Percentiles rank a stretch among this genome's conserved stretches.
Evolutionary conservation across 2,329 filamentous ascomycete species (phyloP).

Genomic region (Alternaria sp.): DNA sequence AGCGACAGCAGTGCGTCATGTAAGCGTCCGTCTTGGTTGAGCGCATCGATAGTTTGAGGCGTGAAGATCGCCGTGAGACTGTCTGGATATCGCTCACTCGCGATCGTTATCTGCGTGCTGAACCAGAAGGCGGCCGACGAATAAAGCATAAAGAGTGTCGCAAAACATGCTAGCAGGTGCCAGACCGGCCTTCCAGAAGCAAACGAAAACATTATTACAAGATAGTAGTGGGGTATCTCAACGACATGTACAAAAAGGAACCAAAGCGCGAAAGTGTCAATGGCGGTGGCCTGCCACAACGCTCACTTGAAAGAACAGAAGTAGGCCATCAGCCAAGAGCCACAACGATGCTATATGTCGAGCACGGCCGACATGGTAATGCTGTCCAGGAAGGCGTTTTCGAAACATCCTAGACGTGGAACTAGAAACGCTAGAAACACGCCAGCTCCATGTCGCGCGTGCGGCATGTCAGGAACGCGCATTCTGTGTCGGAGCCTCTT

Average conservation of each 20-base stretch:
- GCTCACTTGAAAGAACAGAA: constrained; percentile 1
- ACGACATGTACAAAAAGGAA: constrained; percentile 10
- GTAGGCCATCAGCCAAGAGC: constrained; percentile 4
- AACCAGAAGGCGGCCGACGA: constrained; percentile 26
- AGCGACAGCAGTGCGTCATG: constrained; percentile 33
- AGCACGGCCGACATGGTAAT: constrained; percentile 6
- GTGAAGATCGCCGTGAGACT: constrained; percentile 25
- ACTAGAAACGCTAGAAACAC: constrained; percentile 19
- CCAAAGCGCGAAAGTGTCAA: constrained; percentile 1
- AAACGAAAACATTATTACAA: constrained; percentile 41
- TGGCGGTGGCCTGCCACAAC: constrained; percentile 20
- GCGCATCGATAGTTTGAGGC: constrained; percentile 32
- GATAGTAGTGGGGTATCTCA: constrained; percentile 15
- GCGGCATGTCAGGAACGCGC: background rate
- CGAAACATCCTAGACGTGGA: constrained; percentile 40
- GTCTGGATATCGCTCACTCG: constrained; percentile 7
- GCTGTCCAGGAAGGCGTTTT: constrained; percentile 9
- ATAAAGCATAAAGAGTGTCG: constrained; percentile 27
- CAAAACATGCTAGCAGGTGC: constrained; percentile 32
- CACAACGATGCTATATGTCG: constrained; percentile 20
- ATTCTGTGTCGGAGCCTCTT: background rate
- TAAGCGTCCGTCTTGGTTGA: constrained; percentile 33
- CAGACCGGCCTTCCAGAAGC: constrained; percentile 32
- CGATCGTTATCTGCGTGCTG: constrained; percentile 12
- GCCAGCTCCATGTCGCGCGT: constrained; percentile 3